phyloP scores from a whole-genome alignment of 768 basidiomycete species.

The Pisolithus orientalis region DNA sequence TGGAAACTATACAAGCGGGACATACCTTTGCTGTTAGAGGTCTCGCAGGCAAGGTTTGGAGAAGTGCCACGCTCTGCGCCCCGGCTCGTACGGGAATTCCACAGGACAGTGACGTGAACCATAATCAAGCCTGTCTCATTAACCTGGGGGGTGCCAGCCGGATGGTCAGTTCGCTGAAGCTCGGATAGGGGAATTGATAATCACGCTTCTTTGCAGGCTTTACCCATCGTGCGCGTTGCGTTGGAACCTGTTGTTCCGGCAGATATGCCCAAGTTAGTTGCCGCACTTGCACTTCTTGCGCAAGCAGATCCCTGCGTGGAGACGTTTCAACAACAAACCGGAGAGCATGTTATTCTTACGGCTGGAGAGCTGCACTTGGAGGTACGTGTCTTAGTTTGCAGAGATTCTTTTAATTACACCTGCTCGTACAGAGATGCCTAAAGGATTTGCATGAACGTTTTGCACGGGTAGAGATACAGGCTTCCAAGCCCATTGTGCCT shows the following conservation, averaged over 20 bases:
- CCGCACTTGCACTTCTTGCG: conserved; percentile 80
- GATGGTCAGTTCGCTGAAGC: conserved; percentile 39
- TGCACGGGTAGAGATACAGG: conserved; percentile 87
- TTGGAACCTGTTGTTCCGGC: conserved; percentile 77
- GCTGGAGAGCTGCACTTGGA: conserved; percentile 96
- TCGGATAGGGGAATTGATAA: not conserved
- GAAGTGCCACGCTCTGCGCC: conserved; percentile 86
- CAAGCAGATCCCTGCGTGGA: conserved; percentile 98
- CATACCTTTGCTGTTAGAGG: conserved; percentile 93
- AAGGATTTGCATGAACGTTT: conserved; percentile 96
- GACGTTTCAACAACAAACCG: conserved; percentile 94
- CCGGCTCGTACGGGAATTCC: conserved; percentile 42
- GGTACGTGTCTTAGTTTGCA: conserved; percentile 35
- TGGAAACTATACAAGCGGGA: conserved; percentile 79
- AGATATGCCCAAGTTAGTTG: conserved; percentile 85
- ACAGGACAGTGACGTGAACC: conserved; percentile 24
- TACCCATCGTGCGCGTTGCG: conserved; percentile 93
- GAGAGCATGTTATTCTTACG: conserved; percentile 93
- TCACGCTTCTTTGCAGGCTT: conserved; percentile 39
- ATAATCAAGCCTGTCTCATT: conserved; percentile 51
- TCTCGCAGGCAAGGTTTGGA: conserved; percentile 82
- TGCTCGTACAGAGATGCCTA: conserved; percentile 66
- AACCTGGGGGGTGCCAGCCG: conserved; percentile 73
- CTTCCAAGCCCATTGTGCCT: conserved; percentile 93
- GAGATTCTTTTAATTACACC: not conserved